These are phyloP conservation scores for Tricholoma saponaceum DNA, from an alignment of 768 basidiomycete genomes.

Conservation along the genomic window DNA sequence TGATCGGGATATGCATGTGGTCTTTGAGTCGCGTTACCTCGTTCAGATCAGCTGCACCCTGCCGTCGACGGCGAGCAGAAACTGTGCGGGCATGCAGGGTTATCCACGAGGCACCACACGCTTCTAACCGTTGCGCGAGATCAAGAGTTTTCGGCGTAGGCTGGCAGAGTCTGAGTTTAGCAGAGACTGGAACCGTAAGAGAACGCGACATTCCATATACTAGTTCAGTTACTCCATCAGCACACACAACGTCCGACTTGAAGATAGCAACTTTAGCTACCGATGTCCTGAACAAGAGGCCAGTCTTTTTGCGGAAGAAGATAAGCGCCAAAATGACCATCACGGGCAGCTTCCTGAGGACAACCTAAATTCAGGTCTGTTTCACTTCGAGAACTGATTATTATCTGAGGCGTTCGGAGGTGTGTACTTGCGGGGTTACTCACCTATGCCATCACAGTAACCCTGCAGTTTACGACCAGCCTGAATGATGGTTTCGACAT, in stretches of 20 bases:
- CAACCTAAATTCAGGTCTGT: conserved; percentile 81
- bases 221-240: conserved; percentile 19
- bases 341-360: conserved; percentile 65
- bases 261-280: conserved; percentile 29
- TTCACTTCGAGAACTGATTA: conserved; percentile 10
- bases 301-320: conserved; percentile 71
- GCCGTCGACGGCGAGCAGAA: conserved; percentile 62
- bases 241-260: neutral
- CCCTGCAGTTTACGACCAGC: conserved; percentile 58
- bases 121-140: conserved; percentile 54
- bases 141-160: conserved; percentile 49
- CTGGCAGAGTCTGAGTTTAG: conserved; percentile 61
- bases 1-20: conserved; percentile 48
- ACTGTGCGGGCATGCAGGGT: conserved; percentile 74
- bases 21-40: conserved; percentile 56
- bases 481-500: conserved; percentile 54
- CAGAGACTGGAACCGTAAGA: conserved; percentile 59
- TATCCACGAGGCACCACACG: conserved; percentile 65
- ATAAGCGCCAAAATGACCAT: conserved; percentile 72
- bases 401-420: neutral
- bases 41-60: conserved; percentile 65
- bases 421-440: conserved; percentile 8
- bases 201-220: conserved; percentile 63
- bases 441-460: conserved; percentile 71
- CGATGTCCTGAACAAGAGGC: conserved; percentile 61